These are phyloP conservation scores for Hymenoscyphus salicellus DNA, from an alignment of 2,329 filamentous ascomycete genomes.

Conservation along the genomic window DNA sequence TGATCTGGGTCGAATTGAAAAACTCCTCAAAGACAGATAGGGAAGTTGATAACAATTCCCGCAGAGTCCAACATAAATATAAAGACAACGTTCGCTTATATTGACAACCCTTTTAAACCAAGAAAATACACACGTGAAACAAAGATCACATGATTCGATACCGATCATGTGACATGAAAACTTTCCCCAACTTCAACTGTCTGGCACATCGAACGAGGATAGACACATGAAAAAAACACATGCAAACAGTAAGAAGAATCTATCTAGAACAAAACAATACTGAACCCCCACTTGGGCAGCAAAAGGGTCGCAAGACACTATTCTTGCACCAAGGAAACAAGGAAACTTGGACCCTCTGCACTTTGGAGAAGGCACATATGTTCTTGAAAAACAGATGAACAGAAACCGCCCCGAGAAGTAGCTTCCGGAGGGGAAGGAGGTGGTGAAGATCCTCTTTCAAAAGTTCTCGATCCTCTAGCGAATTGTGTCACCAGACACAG, in stretches of 20 bases:
- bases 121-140: neutral
- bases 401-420: neutral
- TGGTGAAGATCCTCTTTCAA: neutral
- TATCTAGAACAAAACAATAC: neutral
- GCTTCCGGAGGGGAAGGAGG: neutral
- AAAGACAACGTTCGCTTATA: neutral
- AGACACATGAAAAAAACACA: too few species aligned
- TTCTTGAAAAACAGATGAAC: too few species aligned
- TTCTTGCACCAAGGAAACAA: neutral
- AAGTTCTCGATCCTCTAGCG: neutral
- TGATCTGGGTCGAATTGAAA: neutral
- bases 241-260: neutral
- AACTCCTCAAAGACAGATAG: neutral
- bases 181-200: too few species aligned
- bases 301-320: neutral
- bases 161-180: too few species aligned
- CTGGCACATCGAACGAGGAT: too few species aligned
- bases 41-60: neutral
- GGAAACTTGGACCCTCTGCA: neutral
- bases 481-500: neutral
- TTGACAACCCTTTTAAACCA: neutral
- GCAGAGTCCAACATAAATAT: neutral
- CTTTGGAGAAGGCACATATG: neutral
- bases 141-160: too few species aligned
- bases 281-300: neutral